Base-by-base conservation (phyloP, 352 stramenopile species). In the Phytophthora rubi region DNA sequence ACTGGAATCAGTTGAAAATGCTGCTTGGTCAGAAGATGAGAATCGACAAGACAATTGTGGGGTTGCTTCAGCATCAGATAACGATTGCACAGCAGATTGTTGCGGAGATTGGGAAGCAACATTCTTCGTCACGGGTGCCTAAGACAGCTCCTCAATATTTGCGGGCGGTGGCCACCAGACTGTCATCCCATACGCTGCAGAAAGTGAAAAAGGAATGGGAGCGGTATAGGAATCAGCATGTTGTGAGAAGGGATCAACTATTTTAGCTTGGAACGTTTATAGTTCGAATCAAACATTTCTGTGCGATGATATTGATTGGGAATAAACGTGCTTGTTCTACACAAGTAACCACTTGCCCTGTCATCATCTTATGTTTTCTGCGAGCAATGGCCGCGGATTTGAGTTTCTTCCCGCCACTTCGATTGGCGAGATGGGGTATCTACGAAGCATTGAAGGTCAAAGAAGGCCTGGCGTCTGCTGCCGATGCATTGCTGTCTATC, bases 191-290 rank as follows among this genome's bases (percentile, higher is more conserved):
- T 32, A 33, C 62, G 1, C 61, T 71, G 15, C 33, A 61, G 23
- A 65, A 53, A 23, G 26, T 62, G 4, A 71, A 71, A 33, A 47
- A 15, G 7, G 53, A 64, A 26, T 75, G 62, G 71, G 67, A 80
- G 2, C 33, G 33, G 35, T 76, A 35, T 42, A 66, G 8, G 62
- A 65, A 4, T 62, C 30, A 12, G 58, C 33, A 81, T 75, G 13
- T 68, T 71, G 53, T 67, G 75, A 59, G 37, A 62, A 23, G 71
- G 62, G 45, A 30, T 47, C 32, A 72, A 13, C 13, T n/a, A 9
- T 59, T 45, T 68, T 53, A 10, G 9, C 16, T 21, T 72, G 52
- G 53, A 65, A 71, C 32, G 35, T 71, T 18, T 33, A 45, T 9
- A 35, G 26, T 15, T 49, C 35, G 12, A 53, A 42, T n/a, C n/a